phyloP scores from a whole-genome alignment of 495 filamentous ascomycete species.

The Penicillium bovifimosum region DNA sequence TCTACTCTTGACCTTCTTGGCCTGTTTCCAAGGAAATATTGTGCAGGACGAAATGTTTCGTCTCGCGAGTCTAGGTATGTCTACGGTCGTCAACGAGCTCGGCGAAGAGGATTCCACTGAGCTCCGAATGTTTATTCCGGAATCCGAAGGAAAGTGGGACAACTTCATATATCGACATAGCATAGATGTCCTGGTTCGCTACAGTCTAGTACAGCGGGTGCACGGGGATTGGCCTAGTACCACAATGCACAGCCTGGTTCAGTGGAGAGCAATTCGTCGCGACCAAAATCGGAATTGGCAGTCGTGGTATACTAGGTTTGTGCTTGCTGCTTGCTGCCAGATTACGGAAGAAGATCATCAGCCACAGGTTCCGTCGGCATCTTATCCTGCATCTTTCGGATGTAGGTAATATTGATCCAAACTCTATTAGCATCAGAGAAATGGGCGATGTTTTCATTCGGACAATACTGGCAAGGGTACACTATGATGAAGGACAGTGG shows the following conservation, averaged over 20 bases:
- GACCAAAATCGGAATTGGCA: constrained; percentile 1
- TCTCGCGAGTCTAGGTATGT: neutral
- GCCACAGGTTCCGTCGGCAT: constrained; percentile 2
- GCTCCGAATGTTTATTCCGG: neutral
- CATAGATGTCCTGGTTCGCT: neutral
- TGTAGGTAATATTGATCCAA: neutral
- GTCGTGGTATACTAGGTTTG: neutral
- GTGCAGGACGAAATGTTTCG: neutral
- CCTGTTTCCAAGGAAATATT: neutral
- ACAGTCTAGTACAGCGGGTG: constrained; percentile 6
- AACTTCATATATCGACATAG: neutral
- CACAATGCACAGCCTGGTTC: constrained; percentile 3
- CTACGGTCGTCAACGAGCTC: neutral
- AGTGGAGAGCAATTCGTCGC: constrained; percentile 1
- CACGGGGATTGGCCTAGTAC: constrained; percentile 2
- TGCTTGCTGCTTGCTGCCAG: constrained; percentile 1
- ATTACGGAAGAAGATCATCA: neutral
- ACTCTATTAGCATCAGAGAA: neutral
- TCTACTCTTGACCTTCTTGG: neutral
- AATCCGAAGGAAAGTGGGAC: neutral
- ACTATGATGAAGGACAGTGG: constrained; percentile 18
- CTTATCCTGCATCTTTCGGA: constrained; percentile 2
- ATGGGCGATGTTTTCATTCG: neutral
- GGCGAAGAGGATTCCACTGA: neutral
- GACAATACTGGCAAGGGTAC: neutral